Evolutionary conservation across 1,284 basidiomycete genomes (phyloP).

Genomic region (Ustilago xerochloae): DNA sequence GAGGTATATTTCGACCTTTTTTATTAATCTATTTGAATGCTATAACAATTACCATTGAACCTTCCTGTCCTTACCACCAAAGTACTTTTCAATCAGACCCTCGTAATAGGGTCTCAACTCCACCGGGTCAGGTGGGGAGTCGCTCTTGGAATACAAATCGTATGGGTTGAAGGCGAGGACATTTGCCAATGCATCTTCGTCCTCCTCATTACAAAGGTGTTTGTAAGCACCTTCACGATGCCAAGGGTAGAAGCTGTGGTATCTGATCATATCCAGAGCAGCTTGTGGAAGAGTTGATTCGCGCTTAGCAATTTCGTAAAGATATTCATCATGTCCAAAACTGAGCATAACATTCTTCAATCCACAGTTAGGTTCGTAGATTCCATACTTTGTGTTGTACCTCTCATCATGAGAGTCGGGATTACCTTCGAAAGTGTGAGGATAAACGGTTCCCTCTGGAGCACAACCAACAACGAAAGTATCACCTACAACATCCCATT

Average conservation of each 20-base stretch:
- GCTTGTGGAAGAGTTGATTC: conserved; percentile 78
- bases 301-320: conserved; percentile 52
- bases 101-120: conserved; percentile 84
- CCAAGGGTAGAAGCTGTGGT: conserved; percentile 90
- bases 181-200: conserved; percentile 40
- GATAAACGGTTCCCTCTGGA: conserved; percentile 75
- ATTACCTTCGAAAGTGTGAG: conserved; percentile 83
- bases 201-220: conserved; percentile 40
- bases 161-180: conserved; percentile 83
- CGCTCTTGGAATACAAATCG: conserved; percentile 88
- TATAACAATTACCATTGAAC: conserved; percentile 35
- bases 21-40: neutral
- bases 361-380: conserved; percentile 85
- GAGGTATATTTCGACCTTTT: conserved; percentile 13
- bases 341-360: conserved; percentile 89
- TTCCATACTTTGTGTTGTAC: conserved; percentile 83
- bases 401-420: conserved; percentile 79
- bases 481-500: conserved; percentile 89
- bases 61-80: conserved; percentile 68
- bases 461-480: conserved; percentile 88
- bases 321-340: conserved; percentile 82
- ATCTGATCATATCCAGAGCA: conserved; percentile 89
- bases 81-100: conserved; percentile 82
- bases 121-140: conserved; percentile 76
- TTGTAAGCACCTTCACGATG: conserved; percentile 54